Evolutionary conservation across 371 early-diverging fungal species (phyloP), one percentile per base, ranked within the genome.

Genomic region (Apophysomyces sp.): DNA sequence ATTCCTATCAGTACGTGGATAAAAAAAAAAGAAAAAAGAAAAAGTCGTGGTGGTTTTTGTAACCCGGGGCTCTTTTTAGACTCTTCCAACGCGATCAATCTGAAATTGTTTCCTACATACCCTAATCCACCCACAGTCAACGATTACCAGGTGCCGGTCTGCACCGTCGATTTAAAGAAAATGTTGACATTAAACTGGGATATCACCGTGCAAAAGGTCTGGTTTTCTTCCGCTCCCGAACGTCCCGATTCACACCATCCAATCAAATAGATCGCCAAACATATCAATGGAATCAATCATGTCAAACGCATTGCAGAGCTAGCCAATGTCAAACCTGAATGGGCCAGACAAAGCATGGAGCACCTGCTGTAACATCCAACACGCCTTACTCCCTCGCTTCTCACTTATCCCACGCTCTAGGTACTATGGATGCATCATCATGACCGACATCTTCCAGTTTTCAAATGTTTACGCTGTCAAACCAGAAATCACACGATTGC

Each of bases 391-490:
- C 11, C 49, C 9, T 44, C 13, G 41, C 34, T 30, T 40, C 13
- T 39, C n/a, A 16, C 32, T 60, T 27, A 49, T 55, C 56, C 57
- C 29, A n/a, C n/a, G n/a, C 31, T 13, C 36, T 31, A 92, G 91
- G 34, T 92, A 92, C 63, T 94, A 92, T 68, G 93, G 92, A 0
- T 90, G 92, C 61, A 86, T 93, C 29, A 87, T 88, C 51, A 73
- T 94, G 74, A 87, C 90, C 15, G 94, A 95, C 60, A 86, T 94
- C n/a, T 94, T 94, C 72, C 93, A 94, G 80, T 94, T 90, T 73
- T 87, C 89, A 29, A 94, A 94, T 63, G 80, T 92, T 0, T 94
- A 94, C 65, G 86, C 89, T 4, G 82, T 91, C 53, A 87, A 83
- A 52, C 80, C 80, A 29, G 82, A 83, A 56, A 80, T 86, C 61